Evolutionary conservation across 495 filamentous ascomycete genomes (phyloP).

Genomic region (Aspergillus biplanus): DNA sequence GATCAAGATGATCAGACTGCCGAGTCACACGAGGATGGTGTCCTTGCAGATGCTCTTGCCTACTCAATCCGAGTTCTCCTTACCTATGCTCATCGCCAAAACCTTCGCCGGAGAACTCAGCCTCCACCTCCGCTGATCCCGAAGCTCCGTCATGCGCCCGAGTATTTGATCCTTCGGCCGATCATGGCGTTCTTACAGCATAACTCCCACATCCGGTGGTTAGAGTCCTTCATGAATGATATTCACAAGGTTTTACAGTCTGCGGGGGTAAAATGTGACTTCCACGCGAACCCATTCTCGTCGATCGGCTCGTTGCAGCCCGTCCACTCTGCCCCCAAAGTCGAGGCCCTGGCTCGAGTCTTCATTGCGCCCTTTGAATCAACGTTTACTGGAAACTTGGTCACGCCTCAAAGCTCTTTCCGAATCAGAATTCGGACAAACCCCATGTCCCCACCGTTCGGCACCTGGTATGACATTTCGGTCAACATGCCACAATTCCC

Average conservation of each 20-base stretch:
- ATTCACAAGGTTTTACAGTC: slow-evolving; percentile 42
- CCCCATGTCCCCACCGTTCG: slow-evolving; percentile 43
- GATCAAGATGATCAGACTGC: slow-evolving; percentile 15
- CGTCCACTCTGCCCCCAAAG: slow-evolving; percentile 19
- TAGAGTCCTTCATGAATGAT: slow-evolving; percentile 41
- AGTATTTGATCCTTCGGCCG: slow-evolving; percentile 67
- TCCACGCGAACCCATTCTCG: slow-evolving; percentile 34
- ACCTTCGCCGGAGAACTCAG: slow-evolving; percentile 63
- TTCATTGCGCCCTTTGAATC: slow-evolving; percentile 50
- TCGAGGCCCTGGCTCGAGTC: slow-evolving; percentile 44
- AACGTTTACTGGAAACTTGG: slow-evolving; percentile 42
- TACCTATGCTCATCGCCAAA: slow-evolving; percentile 71
- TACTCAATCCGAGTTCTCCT: slow-evolving; percentile 70
- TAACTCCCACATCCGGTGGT: slow-evolving; percentile 45
- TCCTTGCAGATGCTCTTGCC: slow-evolving; percentile 58
- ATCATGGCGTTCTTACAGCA: slow-evolving; percentile 68
- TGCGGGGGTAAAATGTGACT: slow-evolving; percentile 45
- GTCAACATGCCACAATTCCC: slow-evolving; percentile 39
- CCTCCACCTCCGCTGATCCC: slow-evolving; percentile 61
- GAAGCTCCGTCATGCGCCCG: slow-evolving; percentile 48
- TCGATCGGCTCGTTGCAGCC: slow-evolving; percentile 25
- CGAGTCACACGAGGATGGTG: slow-evolving; percentile 28
- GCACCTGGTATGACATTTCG: slow-evolving; percentile 53
- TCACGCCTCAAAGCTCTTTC: slow-evolving; percentile 42
- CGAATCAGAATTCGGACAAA: slow-evolving; percentile 50